A percentile compares a stretch with the other conserved stretches of the same genome.
phyloP scores from a whole-genome alignment of 2,329 filamentous ascomycete genomes.

The Didymella pomorum region DNA sequence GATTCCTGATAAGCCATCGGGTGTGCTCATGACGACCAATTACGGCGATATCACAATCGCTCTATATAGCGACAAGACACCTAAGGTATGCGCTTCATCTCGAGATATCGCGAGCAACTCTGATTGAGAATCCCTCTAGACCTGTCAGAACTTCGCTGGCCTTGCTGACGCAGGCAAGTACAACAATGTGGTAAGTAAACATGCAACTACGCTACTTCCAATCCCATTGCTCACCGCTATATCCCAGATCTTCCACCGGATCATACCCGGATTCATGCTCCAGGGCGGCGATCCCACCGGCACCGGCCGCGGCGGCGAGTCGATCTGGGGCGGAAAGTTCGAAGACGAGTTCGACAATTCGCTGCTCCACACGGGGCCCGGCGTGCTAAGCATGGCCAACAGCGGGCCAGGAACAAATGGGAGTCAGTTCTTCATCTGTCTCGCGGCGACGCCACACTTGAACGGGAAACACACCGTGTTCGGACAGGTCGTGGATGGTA shows the following conservation, averaged over 20 bases:
- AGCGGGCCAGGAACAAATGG: conserved; percentile 92
- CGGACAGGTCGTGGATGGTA: conserved; percentile 82
- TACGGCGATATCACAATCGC: conserved; percentile 86
- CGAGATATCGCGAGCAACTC: neutral
- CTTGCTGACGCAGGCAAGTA: conserved; percentile 88
- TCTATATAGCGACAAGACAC: conserved; percentile 88
- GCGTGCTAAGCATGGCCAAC: conserved; percentile 94
- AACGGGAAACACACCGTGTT: conserved; percentile 99
- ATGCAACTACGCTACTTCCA: too few species aligned
- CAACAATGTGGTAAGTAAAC: conserved; percentile 63
- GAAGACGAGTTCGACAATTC: conserved; percentile 83
- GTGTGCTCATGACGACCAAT: conserved; percentile 15
- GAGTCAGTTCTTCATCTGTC: conserved; percentile 93
- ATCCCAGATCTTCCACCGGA: conserved; percentile 78
- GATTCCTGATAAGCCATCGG: neutral
- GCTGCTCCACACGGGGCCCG: conserved; percentile 90
- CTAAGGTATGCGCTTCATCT: conserved; percentile 56
- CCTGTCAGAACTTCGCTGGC: conserved; percentile 85
- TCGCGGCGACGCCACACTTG: conserved; percentile 93
- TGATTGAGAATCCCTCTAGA: conserved; percentile 46
- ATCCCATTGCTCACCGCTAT: too few species aligned
- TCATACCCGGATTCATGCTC: conserved; percentile 96
- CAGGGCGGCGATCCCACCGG: conserved; percentile 95
- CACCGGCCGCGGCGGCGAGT: conserved; percentile 85
- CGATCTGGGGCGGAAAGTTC: conserved; percentile 93